Conservation (phyloP, 2,329 filamentous ascomycete species). For the Pyrenophora graminea region DNA sequence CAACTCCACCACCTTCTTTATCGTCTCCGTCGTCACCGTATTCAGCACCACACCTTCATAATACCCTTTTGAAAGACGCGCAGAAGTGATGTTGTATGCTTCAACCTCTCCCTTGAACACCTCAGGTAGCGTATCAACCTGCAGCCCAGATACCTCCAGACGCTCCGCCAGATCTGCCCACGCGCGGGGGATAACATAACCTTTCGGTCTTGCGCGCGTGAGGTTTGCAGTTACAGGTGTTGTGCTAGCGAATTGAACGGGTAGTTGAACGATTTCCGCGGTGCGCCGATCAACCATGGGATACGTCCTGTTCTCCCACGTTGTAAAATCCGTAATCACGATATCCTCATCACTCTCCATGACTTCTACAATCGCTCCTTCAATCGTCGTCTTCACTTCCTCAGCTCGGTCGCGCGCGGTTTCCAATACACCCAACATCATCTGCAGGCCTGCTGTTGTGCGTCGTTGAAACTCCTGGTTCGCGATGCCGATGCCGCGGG, state of each 20-base stretch:
- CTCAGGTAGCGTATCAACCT: constrained; percentile 36
- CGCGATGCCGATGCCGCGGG: constrained; percentile 43
- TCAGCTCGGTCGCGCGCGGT: constrained; percentile 37
- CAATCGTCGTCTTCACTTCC: constrained; percentile 34
- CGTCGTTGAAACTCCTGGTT: constrained; percentile 42
- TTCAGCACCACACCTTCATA: constrained; percentile 44
- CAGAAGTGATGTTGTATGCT: constrained; percentile 41
- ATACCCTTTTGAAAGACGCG: constrained; percentile 32
- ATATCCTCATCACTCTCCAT: constrained; percentile 32
- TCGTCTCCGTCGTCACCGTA: constrained; percentile 36
- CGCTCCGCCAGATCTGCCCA: constrained; percentile 43
- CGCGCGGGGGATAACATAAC: constrained; percentile 44
- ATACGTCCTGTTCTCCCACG: constrained; percentile 35
- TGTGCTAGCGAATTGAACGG: constrained; percentile 41
- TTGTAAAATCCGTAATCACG: constrained; percentile 39
- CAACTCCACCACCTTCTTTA: constrained; percentile 30
- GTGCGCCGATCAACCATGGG: constrained; percentile 41
- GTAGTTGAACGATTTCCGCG: constrained; percentile 40
- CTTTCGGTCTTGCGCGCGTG: constrained; percentile 38
- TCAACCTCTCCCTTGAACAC: constrained; percentile 39
- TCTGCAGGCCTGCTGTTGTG: constrained; percentile 37
- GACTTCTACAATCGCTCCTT: constrained; percentile 33
- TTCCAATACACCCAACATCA: constrained; percentile 43
- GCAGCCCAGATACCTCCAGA: constrained; percentile 39
- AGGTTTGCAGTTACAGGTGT: constrained; percentile 44